These are phyloP conservation scores for Russula ochroleuca DNA, from an alignment of 768 basidiomycete species.

Conservation along the genomic window DNA sequence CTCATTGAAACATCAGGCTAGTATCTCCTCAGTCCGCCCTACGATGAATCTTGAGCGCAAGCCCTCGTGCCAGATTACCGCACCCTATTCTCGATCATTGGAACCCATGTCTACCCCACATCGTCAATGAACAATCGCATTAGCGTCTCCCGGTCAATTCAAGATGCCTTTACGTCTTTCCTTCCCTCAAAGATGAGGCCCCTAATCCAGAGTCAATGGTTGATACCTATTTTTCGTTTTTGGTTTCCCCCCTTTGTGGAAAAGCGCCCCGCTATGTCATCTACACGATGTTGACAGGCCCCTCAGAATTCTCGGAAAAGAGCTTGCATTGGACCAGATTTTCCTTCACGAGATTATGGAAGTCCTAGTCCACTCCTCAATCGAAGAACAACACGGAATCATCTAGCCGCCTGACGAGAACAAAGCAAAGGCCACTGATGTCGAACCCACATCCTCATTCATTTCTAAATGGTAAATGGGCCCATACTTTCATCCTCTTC, in stretches of 20 bases:
- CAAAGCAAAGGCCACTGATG: neutral
- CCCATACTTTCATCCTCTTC: neutral
- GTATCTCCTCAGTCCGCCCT: neutral
- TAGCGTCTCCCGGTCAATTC: neutral
- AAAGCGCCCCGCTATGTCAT: neutral
- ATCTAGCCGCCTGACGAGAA: neutral
- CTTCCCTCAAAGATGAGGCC: neutral
- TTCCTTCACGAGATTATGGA: neutral
- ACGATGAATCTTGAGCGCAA: neutral
- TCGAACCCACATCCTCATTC: neutral
- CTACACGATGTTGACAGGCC: neutral
- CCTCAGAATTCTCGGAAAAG: neutral
- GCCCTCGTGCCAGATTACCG: neutral
- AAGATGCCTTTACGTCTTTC: neutral
- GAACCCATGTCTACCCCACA: neutral
- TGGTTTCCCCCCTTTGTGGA: neutral
- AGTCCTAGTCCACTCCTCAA: neutral
- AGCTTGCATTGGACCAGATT: too few relatives aligned
- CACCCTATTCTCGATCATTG: neutral
- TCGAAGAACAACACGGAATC: neutral
- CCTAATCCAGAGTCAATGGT: neutral
- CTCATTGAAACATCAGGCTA: neutral
- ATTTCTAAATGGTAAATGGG: neutral
- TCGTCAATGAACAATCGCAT: too few relatives aligned
- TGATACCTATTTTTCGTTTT: neutral